These are phyloP conservation scores for Areca catechu DNA, from an alignment of 176 grass and related monocot genomes.

Conservation along the genomic window DNA sequence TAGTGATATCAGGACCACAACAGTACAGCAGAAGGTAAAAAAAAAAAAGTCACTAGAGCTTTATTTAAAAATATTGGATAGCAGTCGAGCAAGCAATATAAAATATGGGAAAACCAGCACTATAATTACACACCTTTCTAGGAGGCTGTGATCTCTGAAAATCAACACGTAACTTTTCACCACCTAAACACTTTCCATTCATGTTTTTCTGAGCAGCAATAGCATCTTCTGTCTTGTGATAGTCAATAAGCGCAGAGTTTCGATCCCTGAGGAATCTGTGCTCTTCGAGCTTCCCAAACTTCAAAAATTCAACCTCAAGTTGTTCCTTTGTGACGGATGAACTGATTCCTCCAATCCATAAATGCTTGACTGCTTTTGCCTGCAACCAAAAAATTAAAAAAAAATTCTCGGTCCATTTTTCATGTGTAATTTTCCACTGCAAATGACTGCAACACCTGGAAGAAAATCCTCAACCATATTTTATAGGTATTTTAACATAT, in stretches of 20 bases:
- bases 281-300: conserved; percentile 69
- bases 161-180: conserved; percentile 79
- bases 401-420: neutral
- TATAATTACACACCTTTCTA: conserved; percentile 39
- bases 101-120: neutral
- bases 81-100: neutral
- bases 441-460: too few relatives aligned
- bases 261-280: conserved; percentile 51
- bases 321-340: conserved; percentile 53
- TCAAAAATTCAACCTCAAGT: conserved; percentile 60
- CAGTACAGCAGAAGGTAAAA: neutral
- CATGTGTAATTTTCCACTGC: too few relatives aligned
- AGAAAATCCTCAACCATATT: too few relatives aligned
- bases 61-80: conserved; percentile 1
- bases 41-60: neutral
- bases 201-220: conserved; percentile 80
- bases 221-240: conserved; percentile 67
- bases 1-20: conserved; percentile 7
- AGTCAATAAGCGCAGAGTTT: conserved; percentile 68
- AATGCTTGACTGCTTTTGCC: conserved; percentile 68
- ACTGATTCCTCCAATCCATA: conserved; percentile 87
- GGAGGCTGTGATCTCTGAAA: conserved; percentile 63
- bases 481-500: too few relatives aligned
- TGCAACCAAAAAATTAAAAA: conserved; percentile 15
- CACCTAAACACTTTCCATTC: conserved; percentile 61